Evolutionary conservation across 2,329 filamentous ascomycete species (phyloP).

Genomic region (Pseudofabraea citricarpa): DNA sequence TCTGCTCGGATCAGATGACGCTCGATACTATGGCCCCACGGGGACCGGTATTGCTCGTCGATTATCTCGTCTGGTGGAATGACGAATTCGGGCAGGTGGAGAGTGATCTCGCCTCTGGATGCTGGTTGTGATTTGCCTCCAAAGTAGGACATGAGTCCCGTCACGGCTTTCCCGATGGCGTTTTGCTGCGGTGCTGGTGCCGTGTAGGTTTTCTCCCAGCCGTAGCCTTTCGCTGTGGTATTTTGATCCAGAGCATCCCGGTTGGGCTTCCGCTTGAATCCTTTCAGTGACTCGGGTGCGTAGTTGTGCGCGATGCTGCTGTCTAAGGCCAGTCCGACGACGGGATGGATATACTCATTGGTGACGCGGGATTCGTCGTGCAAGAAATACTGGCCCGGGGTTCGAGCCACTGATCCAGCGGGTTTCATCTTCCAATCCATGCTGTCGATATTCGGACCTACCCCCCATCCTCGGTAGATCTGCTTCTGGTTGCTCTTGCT

Average conservation of each 20-base stretch:
- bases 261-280: neutral
- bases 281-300: neutral
- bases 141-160: neutral
- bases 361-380: neutral
- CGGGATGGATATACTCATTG: neutral
- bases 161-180: neutral
- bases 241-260: neutral
- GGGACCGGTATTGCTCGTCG: neutral
- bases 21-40: constrained; percentile 4
- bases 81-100: neutral
- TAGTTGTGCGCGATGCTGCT: neutral
- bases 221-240: constrained; percentile 1
- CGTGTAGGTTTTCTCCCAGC: constrained; percentile 1
- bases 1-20: constrained; percentile 3
- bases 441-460: constrained; percentile 2
- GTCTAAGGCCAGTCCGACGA: neutral
- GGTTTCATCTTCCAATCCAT: neutral
- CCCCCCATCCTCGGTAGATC: constrained; percentile 2
- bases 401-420: neutral
- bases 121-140: neutral
- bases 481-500: constrained; percentile 1
- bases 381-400: neutral
- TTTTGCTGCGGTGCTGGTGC: constrained; percentile 1
- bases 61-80: neutral
- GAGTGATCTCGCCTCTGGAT: neutral